Evolutionary conservation across 768 basidiomycete genomes (phyloP).

Genomic region (Clavaria fumosa): DNA sequence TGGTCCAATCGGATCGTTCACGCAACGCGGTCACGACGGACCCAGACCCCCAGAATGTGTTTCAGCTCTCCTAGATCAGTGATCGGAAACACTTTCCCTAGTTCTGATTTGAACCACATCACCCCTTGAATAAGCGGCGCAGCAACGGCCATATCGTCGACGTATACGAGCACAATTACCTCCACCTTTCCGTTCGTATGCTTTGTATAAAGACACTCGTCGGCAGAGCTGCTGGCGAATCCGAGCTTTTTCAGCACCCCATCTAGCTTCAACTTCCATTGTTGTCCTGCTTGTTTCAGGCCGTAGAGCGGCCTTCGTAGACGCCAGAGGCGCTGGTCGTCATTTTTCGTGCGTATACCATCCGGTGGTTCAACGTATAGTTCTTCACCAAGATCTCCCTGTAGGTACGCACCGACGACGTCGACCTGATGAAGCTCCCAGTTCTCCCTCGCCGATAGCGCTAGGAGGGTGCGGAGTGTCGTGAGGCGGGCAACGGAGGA

Average conservation of each 20-base stretch:
- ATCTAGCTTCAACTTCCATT: slow-evolving; percentile 16
- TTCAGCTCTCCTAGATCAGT: slow-evolving; percentile 4
- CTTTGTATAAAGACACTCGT: slow-evolving; percentile 7
- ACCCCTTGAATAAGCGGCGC: background rate
- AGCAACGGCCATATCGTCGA: slow-evolving; percentile 17
- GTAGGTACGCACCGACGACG: slow-evolving; percentile 23
- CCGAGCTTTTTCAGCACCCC: slow-evolving; percentile 4
- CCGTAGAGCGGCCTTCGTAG: slow-evolving; percentile 23
- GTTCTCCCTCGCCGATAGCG: slow-evolving; percentile 19
- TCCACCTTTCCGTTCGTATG: slow-evolving; percentile 9
- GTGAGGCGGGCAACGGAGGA: slow-evolving; percentile 19
- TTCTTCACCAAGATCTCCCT: slow-evolving; percentile 17
- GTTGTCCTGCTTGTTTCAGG: slow-evolving; percentile 11
- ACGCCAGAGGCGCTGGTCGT: slow-evolving; percentile 14
- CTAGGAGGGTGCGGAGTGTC: slow-evolving; percentile 18
- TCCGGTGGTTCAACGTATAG: slow-evolving; percentile 27
- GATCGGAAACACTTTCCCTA: background rate
- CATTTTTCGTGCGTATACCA: slow-evolving; percentile 14
- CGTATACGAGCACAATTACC: slow-evolving; percentile 18
- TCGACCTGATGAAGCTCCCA: slow-evolving; percentile 27
- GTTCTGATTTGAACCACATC: background rate
- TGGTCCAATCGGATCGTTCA: slow-evolving; percentile 19
- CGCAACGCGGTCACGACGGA: slow-evolving; percentile 9
- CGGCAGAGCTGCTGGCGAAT: slow-evolving; percentile 1
- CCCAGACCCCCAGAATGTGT: slow-evolving; percentile 14